Base-by-base conservation (phyloP, 805 yeast species). In the Nakazawaea wyomingensis region DNA sequence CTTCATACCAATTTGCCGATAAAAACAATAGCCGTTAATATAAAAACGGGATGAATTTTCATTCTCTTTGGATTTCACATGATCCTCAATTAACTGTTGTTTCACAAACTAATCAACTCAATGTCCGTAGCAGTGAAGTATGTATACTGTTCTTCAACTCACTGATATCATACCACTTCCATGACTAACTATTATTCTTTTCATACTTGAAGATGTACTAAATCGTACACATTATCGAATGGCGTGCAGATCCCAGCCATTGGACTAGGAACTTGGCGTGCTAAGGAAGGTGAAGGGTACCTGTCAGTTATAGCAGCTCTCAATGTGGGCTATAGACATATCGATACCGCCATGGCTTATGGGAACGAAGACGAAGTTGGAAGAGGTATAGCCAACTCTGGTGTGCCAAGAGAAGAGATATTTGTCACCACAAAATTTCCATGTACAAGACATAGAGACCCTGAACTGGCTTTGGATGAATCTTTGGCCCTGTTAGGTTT, bases 221-320 rank as follows among this genome's bases (percentile, higher is more conserved):
- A 39, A 28, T 13, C 42, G 3, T 31, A 27, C 13, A 39, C 14
- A 30, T 63, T 80, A 45, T 82, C 82, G 72, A 74, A 74, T 50
- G 90, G 90, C 28, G 66, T 61, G 34, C 50, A 55, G 32, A 78
- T 85, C 48, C 90, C 90, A 26, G 71, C 67, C 16, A 65, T 85
- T 36, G 89, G 85, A 9, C 72, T 83, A 41, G 93, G 95, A 36
- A 83, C 95, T 16, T 84, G 86, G 82, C 64, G 64, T 59, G 76
- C 82, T 32, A 57, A 71, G 20, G 72, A 69, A n/a, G 65, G 65
- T 29, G 70, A 67, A 27, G 74, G 72, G n/a, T 68, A 68, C 40
- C 61, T 61, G 16, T 78, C 82, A 20, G 82, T 82, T 9, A 68
- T 67, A 50, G 67, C 71, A 33, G 91, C 90, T 11, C 64, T 82